A percentile compares a stretch with the other conserved stretches of the same genome.
Evolutionary conservation across 495 filamentous ascomycete species (phyloP).

Genomic region (Neurospora sp.): DNA sequence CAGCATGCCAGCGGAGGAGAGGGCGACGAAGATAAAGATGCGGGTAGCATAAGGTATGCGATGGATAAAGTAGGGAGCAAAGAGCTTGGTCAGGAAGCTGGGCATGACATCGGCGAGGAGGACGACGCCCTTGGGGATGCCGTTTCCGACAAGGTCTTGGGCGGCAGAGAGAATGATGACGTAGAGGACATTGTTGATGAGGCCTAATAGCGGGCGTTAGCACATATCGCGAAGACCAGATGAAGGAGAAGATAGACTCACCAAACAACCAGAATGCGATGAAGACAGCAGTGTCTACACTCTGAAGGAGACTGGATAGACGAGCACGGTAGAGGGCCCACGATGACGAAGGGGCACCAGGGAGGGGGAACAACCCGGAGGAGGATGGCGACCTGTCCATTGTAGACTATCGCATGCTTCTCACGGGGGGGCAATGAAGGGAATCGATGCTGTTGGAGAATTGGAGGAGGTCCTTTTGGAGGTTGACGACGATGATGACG

Average conservation of each 20-base stretch:
- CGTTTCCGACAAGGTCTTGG: slow-evolving; percentile 77
- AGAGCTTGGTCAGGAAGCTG: slow-evolving; percentile 76
- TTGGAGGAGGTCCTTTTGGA: background rate
- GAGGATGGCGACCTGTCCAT: slow-evolving; percentile 30
- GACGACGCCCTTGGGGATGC: slow-evolving; percentile 81
- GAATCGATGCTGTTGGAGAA: background rate
- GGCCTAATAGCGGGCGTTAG: slow-evolving; percentile 41
- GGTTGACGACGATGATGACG: background rate
- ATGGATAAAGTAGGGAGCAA: slow-evolving; percentile 90
- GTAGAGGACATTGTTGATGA: slow-evolving; percentile 97
- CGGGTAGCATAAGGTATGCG: slow-evolving; percentile 67
- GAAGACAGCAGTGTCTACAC: slow-evolving; percentile 62
- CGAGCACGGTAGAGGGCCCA: slow-evolving; percentile 61
- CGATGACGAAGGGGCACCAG: slow-evolving; percentile 63
- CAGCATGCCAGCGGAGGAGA: slow-evolving; percentile 78
- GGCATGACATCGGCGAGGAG: slow-evolving; percentile 89
- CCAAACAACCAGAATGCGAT: slow-evolving; percentile 90
- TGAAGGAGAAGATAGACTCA: slow-evolving; percentile 28
- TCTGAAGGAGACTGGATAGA: slow-evolving; percentile 51
- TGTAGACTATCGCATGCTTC: background rate
- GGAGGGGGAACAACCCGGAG: slow-evolving; percentile 54
- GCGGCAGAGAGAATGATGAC: slow-evolving; percentile 95
- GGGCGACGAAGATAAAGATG: slow-evolving; percentile 57
- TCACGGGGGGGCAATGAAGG: background rate
- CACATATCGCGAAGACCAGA: background rate